Percentiles rank a stretch among this genome's conserved stretches.
phyloP scores from a whole-genome alignment of 345 rosid species.

The Heritiera littoralis region DNA sequence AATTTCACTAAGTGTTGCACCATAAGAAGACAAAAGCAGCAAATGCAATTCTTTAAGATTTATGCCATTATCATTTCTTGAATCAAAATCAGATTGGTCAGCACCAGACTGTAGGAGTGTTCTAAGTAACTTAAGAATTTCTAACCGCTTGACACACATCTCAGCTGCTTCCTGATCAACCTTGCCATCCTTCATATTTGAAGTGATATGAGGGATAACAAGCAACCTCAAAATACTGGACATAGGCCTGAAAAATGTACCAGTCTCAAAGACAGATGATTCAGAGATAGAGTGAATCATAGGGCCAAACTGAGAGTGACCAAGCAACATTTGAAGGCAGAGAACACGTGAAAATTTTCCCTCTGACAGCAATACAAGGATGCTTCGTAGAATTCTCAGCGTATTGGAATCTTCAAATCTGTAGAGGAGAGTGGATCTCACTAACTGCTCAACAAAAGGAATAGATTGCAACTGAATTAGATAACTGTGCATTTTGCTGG shows the following conservation, averaged over 20 bases:
- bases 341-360: slow-evolving; percentile 53
- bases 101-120: slow-evolving; percentile 44
- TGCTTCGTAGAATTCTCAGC: slow-evolving; percentile 49
- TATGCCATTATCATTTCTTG: slow-evolving; percentile 53
- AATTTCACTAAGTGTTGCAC: slow-evolving; percentile 71
- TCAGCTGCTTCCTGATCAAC: slow-evolving; percentile 36
- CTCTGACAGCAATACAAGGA: slow-evolving; percentile 50
- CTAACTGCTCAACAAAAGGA: slow-evolving; percentile 69
- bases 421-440: slow-evolving; percentile 63
- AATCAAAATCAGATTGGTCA: slow-evolving; percentile 28
- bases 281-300: slow-evolving; percentile 46
- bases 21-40: slow-evolving; percentile 83
- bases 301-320: slow-evolving; percentile 80
- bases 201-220: slow-evolving; percentile 36
- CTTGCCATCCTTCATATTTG: slow-evolving; percentile 27
- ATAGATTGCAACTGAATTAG: slow-evolving; percentile 56
- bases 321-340: slow-evolving; percentile 69
- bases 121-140: slow-evolving; percentile 72
- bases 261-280: slow-evolving; percentile 43
- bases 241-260: slow-evolving; percentile 62
- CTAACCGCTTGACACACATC: slow-evolving; percentile 45
- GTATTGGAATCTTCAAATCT: slow-evolving; percentile 77
- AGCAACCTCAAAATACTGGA: slow-evolving; percentile 70
- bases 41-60: slow-evolving; percentile 63
- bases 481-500: slow-evolving; percentile 45